Base-by-base conservation (phyloP, 495 filamentous ascomycete genomes). In the Aspergillus egyptiacus region DNA sequence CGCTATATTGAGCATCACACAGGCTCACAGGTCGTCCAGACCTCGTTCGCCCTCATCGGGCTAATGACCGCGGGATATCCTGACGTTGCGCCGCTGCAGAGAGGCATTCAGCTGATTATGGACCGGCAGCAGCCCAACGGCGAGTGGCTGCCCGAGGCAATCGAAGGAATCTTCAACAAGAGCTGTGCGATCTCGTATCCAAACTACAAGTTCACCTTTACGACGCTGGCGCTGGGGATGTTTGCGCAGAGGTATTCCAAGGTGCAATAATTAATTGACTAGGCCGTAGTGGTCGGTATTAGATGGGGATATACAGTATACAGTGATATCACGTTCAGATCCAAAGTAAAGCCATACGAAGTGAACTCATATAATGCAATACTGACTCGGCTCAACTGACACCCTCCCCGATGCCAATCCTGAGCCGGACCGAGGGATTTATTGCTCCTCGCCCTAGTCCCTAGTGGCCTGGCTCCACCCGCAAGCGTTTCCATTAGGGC, bases 171-270 rank as follows among this genome's bases (percentile, higher is more conserved):
- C 3, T 45, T 53, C 15, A 53, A 34, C 27, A 41, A 45, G 17
- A 41, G 30, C 44, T 47, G 50, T 42, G 42, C 45, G 2, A 53
- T 53, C 31, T 15, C 27, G 17, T 53, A 53, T 33, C 34, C 36
- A 13, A 40, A 53, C 42, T 53, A 53, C 14, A 53, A 40, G 14
- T 53, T 47, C 20, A 47, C 32, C 2, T 53, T 53, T 36, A 46
- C 50, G 14, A 44, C 37, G 2, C 24, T 46, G 22, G 50, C 50
- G 14, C 6, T 53, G 15, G 50, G 42, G 19, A 53, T 34, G 50
- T 53, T 33, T 30, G 43, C 37, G 27, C 15, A 42, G 44, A 47
- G 19, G 23, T 42, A 53, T 33, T 36, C 32, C 2, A 37, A 37
- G 22, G 28, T 2, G 14, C 14, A n/a, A 22, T 41, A 15, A 18